Percentiles rank a stretch among this genome's conserved stretches.
Evolutionary conservation across 140 eudicot species (phyloP).

Genomic region (Stevia rebaudiana): DNA sequence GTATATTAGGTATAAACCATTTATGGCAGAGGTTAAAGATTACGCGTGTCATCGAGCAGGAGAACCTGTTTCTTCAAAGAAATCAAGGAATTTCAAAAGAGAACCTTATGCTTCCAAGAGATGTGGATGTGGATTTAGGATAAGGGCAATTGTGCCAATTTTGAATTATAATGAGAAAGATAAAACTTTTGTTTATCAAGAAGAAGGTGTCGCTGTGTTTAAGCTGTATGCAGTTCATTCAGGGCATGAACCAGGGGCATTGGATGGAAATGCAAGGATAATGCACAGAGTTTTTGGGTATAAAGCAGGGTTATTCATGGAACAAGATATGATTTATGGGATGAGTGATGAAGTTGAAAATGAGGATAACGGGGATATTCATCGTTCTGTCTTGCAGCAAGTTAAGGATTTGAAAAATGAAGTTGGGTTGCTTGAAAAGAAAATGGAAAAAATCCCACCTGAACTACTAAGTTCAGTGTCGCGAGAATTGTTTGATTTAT

Average conservation of each 20-base stretch:
- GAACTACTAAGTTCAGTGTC: constrained; percentile 53
- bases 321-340: constrained; percentile 54
- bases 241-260: constrained; percentile 83
- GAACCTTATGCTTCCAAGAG: constrained; percentile 80
- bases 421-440: constrained; percentile 58
- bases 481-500: constrained; percentile 54
- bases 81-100: constrained; percentile 57
- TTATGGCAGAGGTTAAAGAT: constrained; percentile 9
- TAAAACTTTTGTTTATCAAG: constrained; percentile 78
- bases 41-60: constrained; percentile 70
- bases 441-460: constrained; percentile 43
- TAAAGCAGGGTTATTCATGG: constrained; percentile 55
- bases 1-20: constrained; percentile 78
- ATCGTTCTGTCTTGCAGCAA: background rate
- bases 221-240: constrained; percentile 75
- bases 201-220: constrained; percentile 42
- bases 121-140: constrained; percentile 87
- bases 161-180: constrained; percentile 80
- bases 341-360: background rate
- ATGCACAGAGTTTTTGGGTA: constrained; percentile 82
- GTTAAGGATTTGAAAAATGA: constrained; percentile 4
- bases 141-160: constrained; percentile 79
- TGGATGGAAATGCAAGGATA: constrained; percentile 90
- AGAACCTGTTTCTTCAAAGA: constrained; percentile 66
- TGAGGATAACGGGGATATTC: background rate